Percentiles rank a stretch among this genome's conserved stretches.
Evolutionary conservation across 352 stramenopile genomes (phyloP).

Genomic region (Plasmopara halstedii): DNA sequence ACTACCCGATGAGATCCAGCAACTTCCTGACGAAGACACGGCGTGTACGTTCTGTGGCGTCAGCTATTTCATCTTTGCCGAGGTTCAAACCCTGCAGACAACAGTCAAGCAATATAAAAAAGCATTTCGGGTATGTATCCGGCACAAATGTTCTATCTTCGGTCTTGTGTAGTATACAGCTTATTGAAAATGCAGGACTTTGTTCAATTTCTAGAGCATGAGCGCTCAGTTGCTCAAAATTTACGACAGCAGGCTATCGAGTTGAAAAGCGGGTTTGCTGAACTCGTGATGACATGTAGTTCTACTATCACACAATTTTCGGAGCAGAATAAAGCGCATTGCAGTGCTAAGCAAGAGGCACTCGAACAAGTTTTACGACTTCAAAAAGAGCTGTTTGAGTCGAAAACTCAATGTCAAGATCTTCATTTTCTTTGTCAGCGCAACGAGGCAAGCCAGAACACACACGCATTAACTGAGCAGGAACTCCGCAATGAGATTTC

Average conservation of each 20-base stretch:
- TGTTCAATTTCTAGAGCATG: slow-evolving; percentile 56
- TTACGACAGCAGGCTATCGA: slow-evolving; percentile 30
- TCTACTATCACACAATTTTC: slow-evolving; percentile 13
- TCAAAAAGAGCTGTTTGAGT: slow-evolving; percentile 13
- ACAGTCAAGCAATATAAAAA: slow-evolving; percentile 67
- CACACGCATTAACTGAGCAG: slow-evolving; percentile 41
- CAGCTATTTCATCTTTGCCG: slow-evolving; percentile 81
- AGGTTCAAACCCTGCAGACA: slow-evolving; percentile 68
- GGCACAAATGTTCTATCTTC: too few species aligned
- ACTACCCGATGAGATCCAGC: slow-evolving; percentile 58
- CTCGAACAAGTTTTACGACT: slow-evolving; percentile 12
- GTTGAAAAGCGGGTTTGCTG: slow-evolving; percentile 33
- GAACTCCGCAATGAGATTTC: slow-evolving; percentile 60
- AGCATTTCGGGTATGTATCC: slow-evolving; percentile 41
- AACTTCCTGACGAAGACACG: slow-evolving; percentile 59
- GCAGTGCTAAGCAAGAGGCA: slow-evolving; percentile 1
- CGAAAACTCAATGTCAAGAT: slow-evolving; percentile 13
- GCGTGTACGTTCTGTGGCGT: slow-evolving; percentile 81
- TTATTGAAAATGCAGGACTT: slow-evolving; percentile 28
- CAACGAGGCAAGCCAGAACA: slow-evolving; percentile 32
- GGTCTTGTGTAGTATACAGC: too few species aligned
- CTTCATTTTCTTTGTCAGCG: slow-evolving; percentile 16
- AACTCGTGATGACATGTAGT: slow-evolving; percentile 12
- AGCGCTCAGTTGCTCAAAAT: slow-evolving; percentile 33
- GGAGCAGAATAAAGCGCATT: slow-evolving; percentile 17